Percentiles rank a stretch among this genome's conserved stretches.
These are phyloP conservation scores for Fusarium burgessii DNA, from an alignment of 2,329 filamentous ascomycete species.

Conservation along the genomic window DNA sequence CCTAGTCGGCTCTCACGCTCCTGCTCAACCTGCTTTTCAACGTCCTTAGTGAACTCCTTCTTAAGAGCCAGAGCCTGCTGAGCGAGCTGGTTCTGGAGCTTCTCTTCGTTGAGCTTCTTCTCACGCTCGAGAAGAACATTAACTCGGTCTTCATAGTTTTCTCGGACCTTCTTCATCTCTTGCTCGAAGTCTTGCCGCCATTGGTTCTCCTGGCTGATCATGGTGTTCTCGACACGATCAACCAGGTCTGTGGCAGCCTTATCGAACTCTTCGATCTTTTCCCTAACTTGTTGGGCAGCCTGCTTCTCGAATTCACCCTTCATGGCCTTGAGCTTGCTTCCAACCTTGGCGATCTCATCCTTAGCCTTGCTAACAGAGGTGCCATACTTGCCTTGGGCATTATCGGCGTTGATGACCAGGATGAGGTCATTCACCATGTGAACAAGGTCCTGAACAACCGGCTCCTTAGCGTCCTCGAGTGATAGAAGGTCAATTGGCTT, in stretches of 20 bases:
- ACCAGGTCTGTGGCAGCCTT: conserved; percentile 89
- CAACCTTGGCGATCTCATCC: conserved; percentile 81
- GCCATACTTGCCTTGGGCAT: conserved; percentile 80
- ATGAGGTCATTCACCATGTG: conserved; percentile 98
- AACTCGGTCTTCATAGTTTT: conserved; percentile 83
- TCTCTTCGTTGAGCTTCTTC: conserved; percentile 83
- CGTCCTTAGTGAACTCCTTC: conserved; percentile 82
- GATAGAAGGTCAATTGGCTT: conserved; percentile 82
- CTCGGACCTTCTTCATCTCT: conserved; percentile 83
- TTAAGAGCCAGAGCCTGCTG: conserved; percentile 93
- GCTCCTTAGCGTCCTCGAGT: conserved; percentile 81
- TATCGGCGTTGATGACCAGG: conserved; percentile 89
- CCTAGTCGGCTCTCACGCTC: conserved; percentile 89
- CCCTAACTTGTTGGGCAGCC: conserved; percentile 79
- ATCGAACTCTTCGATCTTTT: conserved; percentile 83
- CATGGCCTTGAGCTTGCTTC: conserved; percentile 79
- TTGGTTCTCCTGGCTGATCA: conserved; percentile 81
- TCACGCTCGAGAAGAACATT: conserved; percentile 83
- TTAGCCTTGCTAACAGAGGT: conserved; percentile 88
- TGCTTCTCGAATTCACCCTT: conserved; percentile 76
- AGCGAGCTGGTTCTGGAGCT: conserved; percentile 84
- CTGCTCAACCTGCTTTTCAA: conserved; percentile 84
- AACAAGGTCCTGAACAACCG: conserved; percentile 90
- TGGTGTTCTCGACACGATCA: conserved; percentile 84
- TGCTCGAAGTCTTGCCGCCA: conserved; percentile 90